Conservation (phyloP, 2,329 filamentous ascomycete species). For the Elsinoe ampelina region DNA sequence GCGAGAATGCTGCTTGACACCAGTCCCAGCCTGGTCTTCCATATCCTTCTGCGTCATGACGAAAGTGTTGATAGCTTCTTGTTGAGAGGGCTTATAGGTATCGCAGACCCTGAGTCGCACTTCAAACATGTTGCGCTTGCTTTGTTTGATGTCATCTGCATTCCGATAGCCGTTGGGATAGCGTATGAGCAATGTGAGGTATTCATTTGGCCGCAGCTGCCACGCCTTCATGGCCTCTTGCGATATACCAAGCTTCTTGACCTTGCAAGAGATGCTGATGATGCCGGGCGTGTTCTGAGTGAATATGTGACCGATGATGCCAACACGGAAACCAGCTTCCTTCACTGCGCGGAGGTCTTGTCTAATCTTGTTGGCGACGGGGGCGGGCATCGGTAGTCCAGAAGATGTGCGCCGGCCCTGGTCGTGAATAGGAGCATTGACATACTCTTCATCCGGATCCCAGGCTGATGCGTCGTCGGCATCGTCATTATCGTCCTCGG, state of each 20-base stretch:
- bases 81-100: slow-evolving; percentile 59
- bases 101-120: slow-evolving; percentile 63
- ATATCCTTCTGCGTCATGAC: slow-evolving; percentile 26
- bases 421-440: slow-evolving; percentile 11
- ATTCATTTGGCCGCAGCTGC: slow-evolving; percentile 57
- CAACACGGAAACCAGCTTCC: slow-evolving; percentile 60
- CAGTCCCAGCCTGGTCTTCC: slow-evolving; percentile 16
- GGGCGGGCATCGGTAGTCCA: background rate
- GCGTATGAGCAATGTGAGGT: slow-evolving; percentile 63
- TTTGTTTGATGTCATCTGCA: slow-evolving; percentile 45
- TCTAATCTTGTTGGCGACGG: slow-evolving; percentile 20
- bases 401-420: slow-evolving; percentile 21
- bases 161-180: slow-evolving; percentile 54
- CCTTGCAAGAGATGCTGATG: slow-evolving; percentile 59
- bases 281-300: slow-evolving; percentile 38
- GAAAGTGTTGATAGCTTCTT: slow-evolving; percentile 48
- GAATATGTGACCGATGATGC: slow-evolving; percentile 47
- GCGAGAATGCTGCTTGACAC: slow-evolving; percentile 22
- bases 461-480: slow-evolving; percentile 28
- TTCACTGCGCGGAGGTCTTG: slow-evolving; percentile 54
- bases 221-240: slow-evolving; percentile 69
- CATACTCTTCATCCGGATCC: background rate
- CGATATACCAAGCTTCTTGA: slow-evolving; percentile 62
- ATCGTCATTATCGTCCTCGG: slow-evolving; percentile 24
- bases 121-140: slow-evolving; percentile 36